Evolutionary conservation across 768 basidiomycete species (phyloP).

Genomic region (Termitomyces bulborhizus): DNA sequence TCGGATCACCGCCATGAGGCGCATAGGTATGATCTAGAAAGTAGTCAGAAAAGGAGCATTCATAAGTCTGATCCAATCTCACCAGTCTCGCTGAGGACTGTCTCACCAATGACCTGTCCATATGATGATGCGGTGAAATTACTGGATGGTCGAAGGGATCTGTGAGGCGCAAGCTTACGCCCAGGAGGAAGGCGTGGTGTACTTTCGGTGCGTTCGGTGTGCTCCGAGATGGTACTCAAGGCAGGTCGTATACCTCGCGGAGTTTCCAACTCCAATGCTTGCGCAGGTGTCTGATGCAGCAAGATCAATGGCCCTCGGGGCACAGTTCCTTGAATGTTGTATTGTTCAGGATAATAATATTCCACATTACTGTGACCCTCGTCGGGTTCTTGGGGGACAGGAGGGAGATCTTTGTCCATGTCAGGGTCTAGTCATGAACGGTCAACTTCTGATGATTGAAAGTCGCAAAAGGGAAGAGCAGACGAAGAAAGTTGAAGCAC

Average conservation of each 20-base stretch:
- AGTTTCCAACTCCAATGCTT: slow-evolving; percentile 26
- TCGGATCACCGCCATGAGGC: slow-evolving; percentile 13
- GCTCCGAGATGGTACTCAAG: slow-evolving; percentile 64
- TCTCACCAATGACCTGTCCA: slow-evolving; percentile 51
- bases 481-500: slow-evolving; percentile 43
- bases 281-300: slow-evolving; percentile 32
- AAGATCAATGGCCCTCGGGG: slow-evolving; percentile 56
- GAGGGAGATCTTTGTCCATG: slow-evolving; percentile 14
- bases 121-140: slow-evolving; percentile 49
- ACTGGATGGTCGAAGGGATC: slow-evolving; percentile 32
- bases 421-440: slow-evolving; percentile 8
- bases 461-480: slow-evolving; percentile 11
- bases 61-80: neutral
- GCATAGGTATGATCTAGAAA: neutral
- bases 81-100: slow-evolving; percentile 40
- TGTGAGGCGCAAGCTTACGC: slow-evolving; percentile 30
- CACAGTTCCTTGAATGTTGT: slow-evolving; percentile 13
- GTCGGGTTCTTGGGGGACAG: slow-evolving; percentile 14
- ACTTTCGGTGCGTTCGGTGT: slow-evolving; percentile 58
- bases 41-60: neutral
- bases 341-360: slow-evolving; percentile 17
- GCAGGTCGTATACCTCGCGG: slow-evolving; percentile 24
- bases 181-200: slow-evolving; percentile 42
- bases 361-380: slow-evolving; percentile 13
- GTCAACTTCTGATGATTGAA: slow-evolving; percentile 4